Base-by-base conservation (phyloP, 495 filamentous ascomycete species). In the Diplogelasinospora grovesii region DNA sequence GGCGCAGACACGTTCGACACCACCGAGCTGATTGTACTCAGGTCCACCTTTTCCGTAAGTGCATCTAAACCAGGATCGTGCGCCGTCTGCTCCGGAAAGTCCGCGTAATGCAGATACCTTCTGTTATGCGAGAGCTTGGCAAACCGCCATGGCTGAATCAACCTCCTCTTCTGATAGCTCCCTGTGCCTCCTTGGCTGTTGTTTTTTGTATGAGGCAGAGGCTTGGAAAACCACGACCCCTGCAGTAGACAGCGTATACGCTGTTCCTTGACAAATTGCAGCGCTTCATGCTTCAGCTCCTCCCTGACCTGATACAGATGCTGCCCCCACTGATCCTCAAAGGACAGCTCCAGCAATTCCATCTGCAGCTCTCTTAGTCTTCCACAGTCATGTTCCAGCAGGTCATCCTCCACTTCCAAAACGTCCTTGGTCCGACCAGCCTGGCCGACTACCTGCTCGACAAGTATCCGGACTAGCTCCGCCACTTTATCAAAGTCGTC, bases 191-290 rank as follows among this genome's bases (percentile, higher is more conserved):
- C 50, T 22, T 53, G 40, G 26, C 22, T 27, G 40, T 22, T 47
- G 19, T 57, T 60, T 5, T 52, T 55, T 54, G 25, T 35, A 52
- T 66, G 64, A 22, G 61, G 57, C 15, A 50, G 56, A 14, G 62
- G 68, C 39, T 83, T 76, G 5, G 84, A 76, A 54, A 99, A 97
- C 93, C 93, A 99, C 15, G 81, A 78, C 19, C 92, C 92, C 42
- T 84, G 76, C 9, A 96, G 70, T 10, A 99, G 69, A 58, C 87
- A 96, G n/a, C 93, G 77, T 39, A 96, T 85, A 32, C 92, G 80
- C 59, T 98, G 92, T 60, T 98, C 92, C 55, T 92, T 95, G 54
- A 97, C 83, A 53, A 98, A 98, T 50, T 94, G 86, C 26, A 94
- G 64, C 15, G 92, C 89, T 55, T 98, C 92, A 49, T 89, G 80